These are phyloP conservation scores for Anethum foeniculum DNA, from an alignment of 140 eudicot species.

Conservation along the genomic window DNA sequence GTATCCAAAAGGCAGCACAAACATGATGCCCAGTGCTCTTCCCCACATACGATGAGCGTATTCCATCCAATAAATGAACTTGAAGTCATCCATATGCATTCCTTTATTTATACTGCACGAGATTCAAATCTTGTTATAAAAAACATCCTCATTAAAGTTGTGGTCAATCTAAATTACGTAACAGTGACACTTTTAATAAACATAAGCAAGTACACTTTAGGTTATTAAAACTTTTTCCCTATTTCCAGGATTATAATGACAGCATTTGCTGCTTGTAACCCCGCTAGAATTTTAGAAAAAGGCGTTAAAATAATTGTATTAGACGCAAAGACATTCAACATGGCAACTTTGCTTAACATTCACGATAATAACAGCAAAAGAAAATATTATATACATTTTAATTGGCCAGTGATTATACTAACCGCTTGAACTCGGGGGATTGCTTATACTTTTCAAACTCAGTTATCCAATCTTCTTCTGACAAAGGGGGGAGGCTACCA, in stretches of 20 bases:
- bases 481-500: slow-evolving; percentile 81
- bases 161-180: background rate
- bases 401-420: slow-evolving; percentile 29
- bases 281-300: background rate
- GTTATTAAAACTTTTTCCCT: background rate
- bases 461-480: slow-evolving; percentile 69
- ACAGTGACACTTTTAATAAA: background rate
- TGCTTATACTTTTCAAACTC: slow-evolving; percentile 96
- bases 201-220: background rate
- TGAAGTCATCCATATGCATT: slow-evolving; percentile 82
- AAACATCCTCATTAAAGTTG: slow-evolving; percentile 1
- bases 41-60: slow-evolving; percentile 99
- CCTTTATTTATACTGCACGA: slow-evolving; percentile 69
- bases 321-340: background rate
- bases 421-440: slow-evolving; percentile 94
- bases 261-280: background rate
- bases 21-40: slow-evolving; percentile 90
- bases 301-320: too few relatives aligned
- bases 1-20: slow-evolving; percentile 92
- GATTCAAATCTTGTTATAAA: background rate
- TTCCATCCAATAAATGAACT: slow-evolving; percentile 98
- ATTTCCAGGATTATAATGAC: background rate
- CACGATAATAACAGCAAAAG: background rate
- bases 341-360: background rate
- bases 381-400: slow-evolving; percentile 15